Base-by-base conservation (phyloP, 257 asterid genomes). In the Marsdenia floribunda region DNA sequence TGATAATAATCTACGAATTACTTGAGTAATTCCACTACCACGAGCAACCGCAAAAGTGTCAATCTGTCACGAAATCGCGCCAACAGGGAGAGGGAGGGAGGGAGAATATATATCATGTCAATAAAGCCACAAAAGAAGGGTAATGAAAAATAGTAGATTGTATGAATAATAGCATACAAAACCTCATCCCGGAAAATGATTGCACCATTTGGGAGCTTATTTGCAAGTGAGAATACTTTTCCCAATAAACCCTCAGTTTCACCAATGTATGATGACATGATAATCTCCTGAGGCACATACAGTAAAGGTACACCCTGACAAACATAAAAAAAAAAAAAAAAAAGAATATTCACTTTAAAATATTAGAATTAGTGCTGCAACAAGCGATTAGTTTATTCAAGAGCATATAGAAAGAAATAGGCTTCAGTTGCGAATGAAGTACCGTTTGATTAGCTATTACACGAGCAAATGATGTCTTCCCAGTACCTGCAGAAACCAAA, bases 401-500 rank as follows among this genome's bases (percentile, higher is more conserved):
- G 8, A 38, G 71, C 60, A 16, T 15, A 26, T 18, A 71, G 47
- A 52, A 24, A 53, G 24, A 63, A 67, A 63, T 26, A 72, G 29
- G 76, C 76, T 35, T 71, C 66, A 79, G 77, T 70, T 73, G 65
- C 68, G 74, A 79, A 74, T 65, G 76, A 66, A 61, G 5, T 94
- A 94, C 97, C 93, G 95, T 91, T 90, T 92, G 93, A 82, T 82
- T 85, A 77, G 98, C 96, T 76, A 94, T 94, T 73, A 90, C 99
- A 60, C 99, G 99, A 80, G 99, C 99, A 85, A 91, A 90, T 73
- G 98, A 94, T 61, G 99, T 94, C 85, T 94, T 94, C 74, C 99
- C 99, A 3, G 97, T 94, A 81, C 98, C 98, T 91, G n/a, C n/a
- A n/a, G 88, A 85, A 83, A 87, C 77, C 83, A 80, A 83, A 77